phyloP scores from a whole-genome alignment of 305 asterid species.

The Ajuga reptans region DNA sequence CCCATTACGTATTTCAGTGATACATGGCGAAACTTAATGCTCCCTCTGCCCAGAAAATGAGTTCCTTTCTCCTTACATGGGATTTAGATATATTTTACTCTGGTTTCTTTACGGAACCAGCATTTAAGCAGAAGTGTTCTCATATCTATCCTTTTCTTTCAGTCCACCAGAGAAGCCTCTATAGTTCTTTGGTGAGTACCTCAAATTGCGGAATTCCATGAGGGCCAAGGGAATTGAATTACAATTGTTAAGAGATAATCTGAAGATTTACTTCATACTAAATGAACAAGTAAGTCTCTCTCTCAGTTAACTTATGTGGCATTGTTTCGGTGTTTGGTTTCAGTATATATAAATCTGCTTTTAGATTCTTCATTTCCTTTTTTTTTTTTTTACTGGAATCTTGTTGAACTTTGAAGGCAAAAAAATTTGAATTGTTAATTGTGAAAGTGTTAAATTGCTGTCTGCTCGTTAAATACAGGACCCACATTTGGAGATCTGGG shows the following conservation, averaged over 20 bases:
- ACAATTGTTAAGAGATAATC: constrained; percentile 38
- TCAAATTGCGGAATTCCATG: constrained; percentile 54
- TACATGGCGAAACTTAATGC: no score
- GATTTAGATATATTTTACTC: neutral
- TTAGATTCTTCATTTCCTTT: neutral
- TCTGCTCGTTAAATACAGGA: constrained; percentile 32
- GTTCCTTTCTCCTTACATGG: neutral
- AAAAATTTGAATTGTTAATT: neutral
- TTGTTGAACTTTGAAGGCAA: neutral
- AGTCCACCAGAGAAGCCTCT: constrained; percentile 57
- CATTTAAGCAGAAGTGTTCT: constrained; percentile 10
- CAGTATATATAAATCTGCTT: neutral
- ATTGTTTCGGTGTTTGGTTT: neutral
- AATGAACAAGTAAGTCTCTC: constrained; percentile 43
- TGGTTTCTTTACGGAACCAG: neutral
- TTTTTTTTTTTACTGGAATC: neutral
- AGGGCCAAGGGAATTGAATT: constrained; percentile 55
- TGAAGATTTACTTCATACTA: constrained; percentile 43
- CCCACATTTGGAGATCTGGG: constrained; percentile 46
- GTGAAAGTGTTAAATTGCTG: neutral
- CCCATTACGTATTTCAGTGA: no score
- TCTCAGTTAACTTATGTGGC: neutral
- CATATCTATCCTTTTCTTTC: constrained; percentile 11
- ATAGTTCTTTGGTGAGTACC: constrained; percentile 60
- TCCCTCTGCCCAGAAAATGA: no score